Conservation (phyloP, 768 basidiomycete species). For the Mycena alexandri region DNA sequence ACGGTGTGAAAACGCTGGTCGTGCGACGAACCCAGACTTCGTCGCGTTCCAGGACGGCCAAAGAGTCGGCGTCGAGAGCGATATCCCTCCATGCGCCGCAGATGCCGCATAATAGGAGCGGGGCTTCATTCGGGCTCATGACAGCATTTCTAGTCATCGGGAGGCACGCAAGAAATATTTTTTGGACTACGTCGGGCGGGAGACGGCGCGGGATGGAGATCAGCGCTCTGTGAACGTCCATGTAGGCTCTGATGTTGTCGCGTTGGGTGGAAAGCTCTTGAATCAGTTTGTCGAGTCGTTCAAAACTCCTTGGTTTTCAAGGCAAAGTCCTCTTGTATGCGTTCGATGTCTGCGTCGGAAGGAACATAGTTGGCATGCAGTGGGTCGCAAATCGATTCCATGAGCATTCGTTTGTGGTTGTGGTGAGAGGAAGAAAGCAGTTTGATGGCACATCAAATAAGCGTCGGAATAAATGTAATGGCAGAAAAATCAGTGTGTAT, state of each 20-base stretch:
- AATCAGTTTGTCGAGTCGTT: constrained; percentile 2
- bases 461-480: too few species aligned
- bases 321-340: constrained; percentile 1
- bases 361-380: constrained; percentile 15
- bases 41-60: constrained; percentile 4
- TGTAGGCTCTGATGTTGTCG: background rate
- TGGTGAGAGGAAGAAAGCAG: background rate
- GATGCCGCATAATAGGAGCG: constrained; percentile 13
- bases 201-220: constrained; percentile 17
- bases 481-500: background rate
- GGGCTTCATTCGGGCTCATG: constrained; percentile 13
- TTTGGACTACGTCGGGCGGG: constrained; percentile 7
- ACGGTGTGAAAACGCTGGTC: too few species aligned
- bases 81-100: constrained; percentile 25
- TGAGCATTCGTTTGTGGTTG: background rate
- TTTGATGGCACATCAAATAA: too few species aligned
- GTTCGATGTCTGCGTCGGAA: constrained; percentile 14
- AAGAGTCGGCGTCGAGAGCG: constrained; percentile 7
- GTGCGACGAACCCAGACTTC: too few species aligned
- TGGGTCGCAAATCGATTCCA: background rate
- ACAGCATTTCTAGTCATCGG: background rate
- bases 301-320: constrained; percentile 2
- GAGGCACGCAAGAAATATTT: constrained; percentile 23
- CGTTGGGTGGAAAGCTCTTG: constrained; percentile 6
- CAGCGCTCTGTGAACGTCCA: constrained; percentile 3